Percentiles rank a stretch among this genome's conserved stretches.
Evolutionary conservation across 1,284 basidiomycete genomes (phyloP).

Genomic region (Irpex sp.): DNA sequence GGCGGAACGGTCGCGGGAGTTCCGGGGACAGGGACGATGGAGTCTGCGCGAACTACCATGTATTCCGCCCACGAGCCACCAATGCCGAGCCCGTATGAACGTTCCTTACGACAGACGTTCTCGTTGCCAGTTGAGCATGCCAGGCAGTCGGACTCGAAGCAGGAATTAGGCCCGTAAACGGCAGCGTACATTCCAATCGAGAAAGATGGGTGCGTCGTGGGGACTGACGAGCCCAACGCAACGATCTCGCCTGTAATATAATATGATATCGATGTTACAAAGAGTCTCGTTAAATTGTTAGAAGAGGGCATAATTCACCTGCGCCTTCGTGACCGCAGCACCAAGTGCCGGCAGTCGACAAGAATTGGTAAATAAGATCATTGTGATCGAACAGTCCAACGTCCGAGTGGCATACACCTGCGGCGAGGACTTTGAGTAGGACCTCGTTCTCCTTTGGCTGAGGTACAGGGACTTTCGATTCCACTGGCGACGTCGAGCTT

Average conservation of each 20-base stretch:
- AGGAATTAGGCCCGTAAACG: conserved; percentile 15
- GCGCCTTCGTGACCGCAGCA: conserved; percentile 20
- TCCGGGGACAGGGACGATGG: conserved; percentile 16
- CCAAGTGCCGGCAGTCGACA: neutral
- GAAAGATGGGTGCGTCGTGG: conserved; percentile 7
- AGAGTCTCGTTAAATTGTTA: neutral
- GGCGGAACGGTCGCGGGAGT: conserved; percentile 13
- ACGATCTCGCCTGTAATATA: conserved; percentile 11
- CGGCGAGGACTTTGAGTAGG: conserved; percentile 20
- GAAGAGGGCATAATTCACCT: conserved; percentile 1
- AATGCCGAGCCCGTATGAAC: conserved; percentile 10
- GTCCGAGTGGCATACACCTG: conserved; percentile 21
- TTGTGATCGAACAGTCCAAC: conserved; percentile 11
- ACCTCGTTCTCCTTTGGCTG: conserved; percentile 16
- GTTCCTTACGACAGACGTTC: conserved; percentile 13
- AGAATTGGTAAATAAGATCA: neutral
- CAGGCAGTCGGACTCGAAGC: conserved; percentile 12
- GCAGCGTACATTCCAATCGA: conserved; percentile 18
- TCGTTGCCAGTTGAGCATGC: conserved; percentile 12
- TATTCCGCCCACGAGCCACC: conserved; percentile 21
- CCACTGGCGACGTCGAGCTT: conserved; percentile 7
- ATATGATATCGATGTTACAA: neutral
- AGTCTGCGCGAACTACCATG: conserved; percentile 12
- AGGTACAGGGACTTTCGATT: conserved; percentile 15
- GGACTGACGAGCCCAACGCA: conserved; percentile 12